Percentiles rank a stretch among this genome's conserved stretches.
Evolutionary conservation across 2,329 filamentous ascomycete genomes (phyloP).

Genomic region (Aureobasidium mangrovei): DNA sequence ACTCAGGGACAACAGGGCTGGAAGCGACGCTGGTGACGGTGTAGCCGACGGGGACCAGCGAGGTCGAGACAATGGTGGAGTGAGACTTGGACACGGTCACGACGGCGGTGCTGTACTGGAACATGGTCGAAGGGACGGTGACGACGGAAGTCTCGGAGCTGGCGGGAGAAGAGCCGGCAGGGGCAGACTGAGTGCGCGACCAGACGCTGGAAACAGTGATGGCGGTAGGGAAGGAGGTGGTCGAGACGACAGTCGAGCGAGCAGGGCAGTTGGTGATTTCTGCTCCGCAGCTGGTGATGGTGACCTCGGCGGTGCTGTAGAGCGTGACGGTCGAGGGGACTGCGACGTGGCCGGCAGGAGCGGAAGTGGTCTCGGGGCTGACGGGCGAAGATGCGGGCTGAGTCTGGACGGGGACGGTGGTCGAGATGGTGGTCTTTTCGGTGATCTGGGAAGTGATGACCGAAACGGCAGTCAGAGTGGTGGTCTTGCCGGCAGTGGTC

Average conservation of each 20-base stretch:
- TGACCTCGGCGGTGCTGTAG: conserved; percentile 14
- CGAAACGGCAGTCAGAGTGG: conserved; percentile 21
- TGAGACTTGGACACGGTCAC: conserved; percentile 31
- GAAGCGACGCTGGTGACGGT: background rate
- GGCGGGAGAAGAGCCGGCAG: conserved; percentile 6
- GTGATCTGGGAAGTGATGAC: conserved; percentile 8
- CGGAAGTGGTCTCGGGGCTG: background rate
- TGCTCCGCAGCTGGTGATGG: conserved; percentile 13
- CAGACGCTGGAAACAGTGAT: conserved; percentile 12
- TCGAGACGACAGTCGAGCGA: background rate
- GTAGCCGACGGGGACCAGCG: background rate
- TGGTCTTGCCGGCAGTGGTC: conserved; percentile 24
- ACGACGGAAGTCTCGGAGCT: conserved; percentile 1
- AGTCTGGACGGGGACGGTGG: background rate
- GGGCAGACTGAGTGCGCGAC: background rate
- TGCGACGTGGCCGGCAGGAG: background rate
- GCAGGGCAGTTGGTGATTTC: conserved; percentile 14
- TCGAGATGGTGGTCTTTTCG: conserved; percentile 29
- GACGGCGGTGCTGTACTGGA: conserved; percentile 12
- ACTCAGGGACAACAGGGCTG: background rate
- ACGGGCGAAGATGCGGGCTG: background rate
- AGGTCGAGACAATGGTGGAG: background rate
- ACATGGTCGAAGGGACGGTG: conserved; percentile 15
- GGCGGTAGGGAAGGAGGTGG: background rate
- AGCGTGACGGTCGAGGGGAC: conserved; percentile 15